These are phyloP conservation scores for Asterochloris sp. DNA, from an alignment of 139 green algal species.

Conservation along the genomic window DNA sequence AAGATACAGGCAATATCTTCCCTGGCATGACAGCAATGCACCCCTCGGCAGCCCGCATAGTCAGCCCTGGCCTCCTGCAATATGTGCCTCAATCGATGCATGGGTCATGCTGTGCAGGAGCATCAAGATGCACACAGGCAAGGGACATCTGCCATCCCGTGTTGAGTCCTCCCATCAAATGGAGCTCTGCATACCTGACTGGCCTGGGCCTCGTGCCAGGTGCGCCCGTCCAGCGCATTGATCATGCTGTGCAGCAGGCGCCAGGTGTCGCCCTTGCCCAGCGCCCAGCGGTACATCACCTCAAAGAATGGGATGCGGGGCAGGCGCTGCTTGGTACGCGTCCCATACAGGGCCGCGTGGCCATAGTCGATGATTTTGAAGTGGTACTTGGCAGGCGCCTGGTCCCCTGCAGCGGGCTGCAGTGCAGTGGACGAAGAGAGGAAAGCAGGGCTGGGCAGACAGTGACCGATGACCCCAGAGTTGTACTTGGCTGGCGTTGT, in stretches of 20 bases:
- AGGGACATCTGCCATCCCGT: too few relatives aligned
- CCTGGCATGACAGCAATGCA: too few relatives aligned
- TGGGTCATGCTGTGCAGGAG: not conserved
- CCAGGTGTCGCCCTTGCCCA: constrained; percentile 22
- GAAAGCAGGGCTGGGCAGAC: too few relatives aligned
- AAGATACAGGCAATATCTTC: too few relatives aligned
- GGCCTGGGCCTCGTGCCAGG: constrained; percentile 7
- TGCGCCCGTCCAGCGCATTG: constrained; percentile 20
- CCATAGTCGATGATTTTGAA: constrained; percentile 30
- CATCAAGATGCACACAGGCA: not conserved
- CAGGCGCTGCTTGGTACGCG: not conserved
- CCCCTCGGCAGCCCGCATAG: not conserved
- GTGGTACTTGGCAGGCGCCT: not conserved
- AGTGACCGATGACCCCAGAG: too few relatives aligned
- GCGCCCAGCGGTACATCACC: constrained; percentile 11
- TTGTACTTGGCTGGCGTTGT: too few relatives aligned
- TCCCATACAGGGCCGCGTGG: constrained; percentile 2
- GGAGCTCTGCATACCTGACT: not conserved
- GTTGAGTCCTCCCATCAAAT: not conserved
- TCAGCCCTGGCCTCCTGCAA: not conserved
- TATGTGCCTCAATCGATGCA: not conserved
- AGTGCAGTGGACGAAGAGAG: too few relatives aligned
- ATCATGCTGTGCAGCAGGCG: constrained; percentile 7
- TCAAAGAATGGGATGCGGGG: constrained; percentile 18
- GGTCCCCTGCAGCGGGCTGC: constrained; percentile 2